phyloP scores from a whole-genome alignment of 495 filamentous ascomycete genomes.

The Lasiosphaeria miniovina region DNA sequence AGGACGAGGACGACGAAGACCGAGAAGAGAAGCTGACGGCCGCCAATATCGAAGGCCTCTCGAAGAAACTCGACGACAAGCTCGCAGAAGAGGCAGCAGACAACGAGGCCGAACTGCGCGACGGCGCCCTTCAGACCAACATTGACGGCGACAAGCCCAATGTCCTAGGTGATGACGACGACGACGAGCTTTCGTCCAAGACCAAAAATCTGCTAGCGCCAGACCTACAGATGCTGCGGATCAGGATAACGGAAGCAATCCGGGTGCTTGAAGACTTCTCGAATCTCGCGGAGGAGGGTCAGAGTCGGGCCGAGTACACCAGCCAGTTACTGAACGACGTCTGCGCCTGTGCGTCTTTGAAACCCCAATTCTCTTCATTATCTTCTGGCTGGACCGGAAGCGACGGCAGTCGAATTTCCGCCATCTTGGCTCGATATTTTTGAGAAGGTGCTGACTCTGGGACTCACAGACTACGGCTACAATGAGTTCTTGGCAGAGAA shows the following conservation, averaged over 20 bases:
- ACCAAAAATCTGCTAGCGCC: constrained; percentile 64
- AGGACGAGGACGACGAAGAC: constrained; percentile 84
- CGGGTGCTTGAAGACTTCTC: constrained; percentile 86
- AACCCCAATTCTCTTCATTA: no score
- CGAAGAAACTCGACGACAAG: constrained; percentile 72
- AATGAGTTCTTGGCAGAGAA: constrained; percentile 49
- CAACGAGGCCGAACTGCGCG: constrained; percentile 76
- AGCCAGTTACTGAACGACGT: constrained; percentile 85
- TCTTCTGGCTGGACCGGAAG: no score
- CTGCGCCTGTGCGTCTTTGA: constrained; percentile 54
- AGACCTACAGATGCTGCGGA: constrained; percentile 84
- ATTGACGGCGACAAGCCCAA: constrained; percentile 77
- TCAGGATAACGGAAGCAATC: constrained; percentile 88
- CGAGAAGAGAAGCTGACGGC: constrained; percentile 89
- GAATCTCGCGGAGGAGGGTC: constrained; percentile 69
- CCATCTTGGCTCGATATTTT: neutral
- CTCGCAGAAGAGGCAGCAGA: constrained; percentile 68
- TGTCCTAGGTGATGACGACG: constrained; percentile 60
- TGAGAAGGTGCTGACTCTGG: constrained; percentile 3
- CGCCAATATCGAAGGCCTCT: constrained; percentile 91
- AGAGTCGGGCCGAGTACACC: constrained; percentile 83
- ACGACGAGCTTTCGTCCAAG: constrained; percentile 43
- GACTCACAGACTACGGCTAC: constrained; percentile 69
- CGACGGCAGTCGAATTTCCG: no score
- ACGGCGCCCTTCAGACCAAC: constrained; percentile 91